Conservation (phyloP, 805 yeast genomes). For the Komagataella ulmi region DNA sequence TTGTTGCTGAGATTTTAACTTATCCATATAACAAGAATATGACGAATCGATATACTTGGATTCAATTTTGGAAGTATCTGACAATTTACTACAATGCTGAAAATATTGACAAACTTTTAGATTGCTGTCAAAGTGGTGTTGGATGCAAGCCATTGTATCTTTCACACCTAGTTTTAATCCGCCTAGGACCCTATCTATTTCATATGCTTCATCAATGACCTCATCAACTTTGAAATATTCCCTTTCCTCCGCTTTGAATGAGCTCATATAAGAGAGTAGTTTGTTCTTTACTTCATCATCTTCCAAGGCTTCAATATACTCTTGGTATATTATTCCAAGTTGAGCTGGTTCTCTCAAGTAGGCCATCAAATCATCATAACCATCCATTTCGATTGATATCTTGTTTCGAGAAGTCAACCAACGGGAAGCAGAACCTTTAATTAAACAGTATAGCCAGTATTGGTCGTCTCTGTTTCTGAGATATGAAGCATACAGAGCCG, state of each 20-base stretch:
- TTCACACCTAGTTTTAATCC: background rate
- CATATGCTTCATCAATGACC: background rate
- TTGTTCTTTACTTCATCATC: background rate
- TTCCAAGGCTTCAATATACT: background rate
- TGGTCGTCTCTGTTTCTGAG: background rate
- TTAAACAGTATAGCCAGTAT: background rate
- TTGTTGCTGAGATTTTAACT: background rate
- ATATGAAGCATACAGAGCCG: background rate
- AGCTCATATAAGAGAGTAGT: background rate
- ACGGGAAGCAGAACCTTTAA: background rate
- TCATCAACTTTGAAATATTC: background rate
- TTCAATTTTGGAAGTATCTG: background rate
- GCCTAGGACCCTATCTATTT: background rate
- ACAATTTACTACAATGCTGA: background rate
- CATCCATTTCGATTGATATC: background rate
- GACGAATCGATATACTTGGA: background rate
- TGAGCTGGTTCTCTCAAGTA: background rate
- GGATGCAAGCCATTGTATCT: background rate
- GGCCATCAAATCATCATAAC: background rate
- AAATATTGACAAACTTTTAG: background rate
- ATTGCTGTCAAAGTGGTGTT: background rate
- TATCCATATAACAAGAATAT: background rate
- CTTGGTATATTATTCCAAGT: background rate
- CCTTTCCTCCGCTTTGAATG: background rate
- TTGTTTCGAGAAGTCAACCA: background rate